phyloP scores from a whole-genome alignment of 129 eudicot genomes.

The Cynara cardunculus region DNA sequence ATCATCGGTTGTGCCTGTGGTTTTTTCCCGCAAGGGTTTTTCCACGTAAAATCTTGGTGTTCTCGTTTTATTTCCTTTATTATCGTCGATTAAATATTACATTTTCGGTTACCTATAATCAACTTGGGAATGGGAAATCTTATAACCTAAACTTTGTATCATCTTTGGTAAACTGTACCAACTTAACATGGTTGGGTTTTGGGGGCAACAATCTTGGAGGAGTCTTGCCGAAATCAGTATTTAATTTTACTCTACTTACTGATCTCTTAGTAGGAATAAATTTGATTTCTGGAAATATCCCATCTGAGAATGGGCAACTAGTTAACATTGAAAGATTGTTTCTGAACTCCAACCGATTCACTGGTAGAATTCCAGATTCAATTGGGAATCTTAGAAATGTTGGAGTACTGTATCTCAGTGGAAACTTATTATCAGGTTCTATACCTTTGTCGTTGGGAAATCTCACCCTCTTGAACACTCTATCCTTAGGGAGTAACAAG shows the following conservation, averaged over 20 bases:
- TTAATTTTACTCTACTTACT: conserved; percentile 5
- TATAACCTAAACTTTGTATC: background rate
- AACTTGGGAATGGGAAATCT: conserved; percentile 1
- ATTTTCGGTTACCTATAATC: background rate
- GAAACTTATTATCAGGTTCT: background rate
- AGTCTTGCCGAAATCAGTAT: background rate
- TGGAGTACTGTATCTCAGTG: background rate
- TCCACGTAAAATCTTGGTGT: too few species aligned
- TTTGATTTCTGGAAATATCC: conserved; percentile 14
- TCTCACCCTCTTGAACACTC: background rate
- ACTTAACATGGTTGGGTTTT: background rate
- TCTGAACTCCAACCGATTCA: background rate
- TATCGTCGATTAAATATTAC: too few species aligned
- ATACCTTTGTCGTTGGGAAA: conserved; percentile 17
- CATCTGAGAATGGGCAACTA: conserved; percentile 7
- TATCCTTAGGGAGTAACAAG: background rate
- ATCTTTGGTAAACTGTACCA: background rate
- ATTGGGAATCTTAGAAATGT: background rate
- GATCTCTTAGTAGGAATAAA: background rate
- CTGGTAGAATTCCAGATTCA: background rate
- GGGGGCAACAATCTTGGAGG: conserved; percentile 12
- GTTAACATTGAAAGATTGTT: background rate
- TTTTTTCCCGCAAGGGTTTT: too few species aligned
- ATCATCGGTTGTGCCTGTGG: too few species aligned
- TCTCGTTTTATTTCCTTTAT: too few species aligned